These are phyloP conservation scores for Adansonia digitata DNA, from an alignment of 345 rosid species.

Conservation along the genomic window DNA sequence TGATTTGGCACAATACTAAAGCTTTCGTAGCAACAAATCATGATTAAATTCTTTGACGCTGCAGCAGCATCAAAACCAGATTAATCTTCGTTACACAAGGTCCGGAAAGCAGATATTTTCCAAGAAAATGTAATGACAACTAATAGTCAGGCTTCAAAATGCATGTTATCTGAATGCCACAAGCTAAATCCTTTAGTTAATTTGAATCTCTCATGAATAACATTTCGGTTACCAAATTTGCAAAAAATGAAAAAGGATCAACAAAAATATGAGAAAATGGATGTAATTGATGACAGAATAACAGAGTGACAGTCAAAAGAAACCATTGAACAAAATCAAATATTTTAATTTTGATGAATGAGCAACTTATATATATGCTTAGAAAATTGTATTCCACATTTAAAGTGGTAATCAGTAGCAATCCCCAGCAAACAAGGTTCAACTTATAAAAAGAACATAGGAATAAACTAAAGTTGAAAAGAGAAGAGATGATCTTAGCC, in stretches of 20 bases:
- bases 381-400: neutral
- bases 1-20: neutral
- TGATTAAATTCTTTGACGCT: neutral
- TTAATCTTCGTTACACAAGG: neutral
- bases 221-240: neutral
- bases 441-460: neutral
- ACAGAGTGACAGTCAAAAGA: neutral
- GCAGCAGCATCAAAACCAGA: neutral
- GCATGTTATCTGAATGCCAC: neutral
- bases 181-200: neutral
- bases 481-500: slow-evolving; percentile 23
- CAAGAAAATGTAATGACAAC: neutral
- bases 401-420: neutral
- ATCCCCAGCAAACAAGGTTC: neutral
- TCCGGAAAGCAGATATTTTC: neutral
- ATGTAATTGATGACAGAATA: neutral
- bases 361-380: neutral
- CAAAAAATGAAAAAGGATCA: neutral
- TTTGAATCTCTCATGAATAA: neutral
- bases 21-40: neutral
- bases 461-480: slow-evolving; percentile 3
- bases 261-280: neutral
- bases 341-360: neutral
- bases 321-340: neutral
- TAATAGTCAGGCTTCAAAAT: neutral